Conservation (phyloP, 2,329 filamentous ascomycete genomes). For the Atkinsonella hypoxylon region DNA sequence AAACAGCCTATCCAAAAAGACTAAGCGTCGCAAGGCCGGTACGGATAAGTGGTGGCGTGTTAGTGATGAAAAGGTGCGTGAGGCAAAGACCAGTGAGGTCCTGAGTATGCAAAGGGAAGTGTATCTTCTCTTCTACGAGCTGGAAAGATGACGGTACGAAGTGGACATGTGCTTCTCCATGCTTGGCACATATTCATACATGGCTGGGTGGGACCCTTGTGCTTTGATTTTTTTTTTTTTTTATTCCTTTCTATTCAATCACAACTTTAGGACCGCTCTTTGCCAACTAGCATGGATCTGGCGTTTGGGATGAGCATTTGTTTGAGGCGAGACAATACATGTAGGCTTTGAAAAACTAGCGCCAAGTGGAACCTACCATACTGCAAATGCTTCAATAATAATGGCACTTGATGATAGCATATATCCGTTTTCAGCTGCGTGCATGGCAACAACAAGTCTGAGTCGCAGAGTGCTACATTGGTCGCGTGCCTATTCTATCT, state of each 20-base stretch:
- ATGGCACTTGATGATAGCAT: neutral
- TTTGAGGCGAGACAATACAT: neutral
- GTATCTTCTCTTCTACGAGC: constrained; percentile 91
- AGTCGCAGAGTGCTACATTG: no score
- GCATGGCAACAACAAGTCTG: no score
- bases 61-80: constrained; percentile 92
- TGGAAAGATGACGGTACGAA: constrained; percentile 41
- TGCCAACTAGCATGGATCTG: neutral
- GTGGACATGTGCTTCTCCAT: neutral
- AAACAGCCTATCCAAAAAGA: constrained; percentile 18
- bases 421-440: no score
- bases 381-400: neutral
- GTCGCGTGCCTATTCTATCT: no score
- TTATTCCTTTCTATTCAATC: neutral
- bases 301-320: neutral
- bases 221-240: neutral
- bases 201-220: neutral
- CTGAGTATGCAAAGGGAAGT: constrained; percentile 91
- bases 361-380: neutral
- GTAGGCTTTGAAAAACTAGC: neutral
- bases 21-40: constrained; percentile 43
- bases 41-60: constrained; percentile 90
- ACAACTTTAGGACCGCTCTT: neutral
- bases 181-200: neutral
- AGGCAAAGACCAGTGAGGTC: constrained; percentile 85